phyloP scores from a whole-genome alignment of 176 grass and related monocot species.

The Raddia distichophylla region DNA sequence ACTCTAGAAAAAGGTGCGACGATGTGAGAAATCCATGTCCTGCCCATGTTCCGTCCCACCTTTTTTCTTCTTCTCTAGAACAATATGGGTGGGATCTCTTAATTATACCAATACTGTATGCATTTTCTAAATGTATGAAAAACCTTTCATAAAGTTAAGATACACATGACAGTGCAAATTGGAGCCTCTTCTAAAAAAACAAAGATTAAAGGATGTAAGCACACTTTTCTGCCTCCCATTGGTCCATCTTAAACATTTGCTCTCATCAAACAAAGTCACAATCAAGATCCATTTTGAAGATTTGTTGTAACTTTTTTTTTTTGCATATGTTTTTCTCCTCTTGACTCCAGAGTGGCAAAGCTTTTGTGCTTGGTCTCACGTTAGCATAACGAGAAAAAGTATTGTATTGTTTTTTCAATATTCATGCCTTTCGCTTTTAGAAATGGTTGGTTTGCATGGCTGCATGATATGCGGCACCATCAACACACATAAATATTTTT shows the following conservation, averaged over 20 bases:
- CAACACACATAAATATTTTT: too few species aligned
- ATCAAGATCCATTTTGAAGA: background rate
- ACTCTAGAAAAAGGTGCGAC: constrained; percentile 21
- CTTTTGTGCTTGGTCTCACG: background rate
- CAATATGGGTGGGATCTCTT: background rate
- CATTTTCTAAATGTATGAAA: background rate
- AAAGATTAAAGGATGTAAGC: background rate
- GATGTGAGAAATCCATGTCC: background rate
- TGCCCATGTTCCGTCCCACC: background rate
- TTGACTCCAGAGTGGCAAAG: background rate
- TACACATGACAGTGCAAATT: background rate
- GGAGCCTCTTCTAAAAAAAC: background rate
- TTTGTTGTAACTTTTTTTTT: background rate
- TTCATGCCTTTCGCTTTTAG: constrained; percentile 1
- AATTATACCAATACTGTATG: background rate
- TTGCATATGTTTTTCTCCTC: background rate
- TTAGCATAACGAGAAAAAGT: background rate
- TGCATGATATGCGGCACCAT: too few species aligned
- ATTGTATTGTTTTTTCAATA: background rate
- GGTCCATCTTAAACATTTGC: background rate
- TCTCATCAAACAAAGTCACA: background rate
- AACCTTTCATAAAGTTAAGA: background rate
- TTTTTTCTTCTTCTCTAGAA: constrained; percentile 33
- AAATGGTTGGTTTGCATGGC: constrained; percentile 12
- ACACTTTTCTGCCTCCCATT: background rate